phyloP scores from a whole-genome alignment of 495 filamentous ascomycete genomes.

The Platismatia glauca region DNA sequence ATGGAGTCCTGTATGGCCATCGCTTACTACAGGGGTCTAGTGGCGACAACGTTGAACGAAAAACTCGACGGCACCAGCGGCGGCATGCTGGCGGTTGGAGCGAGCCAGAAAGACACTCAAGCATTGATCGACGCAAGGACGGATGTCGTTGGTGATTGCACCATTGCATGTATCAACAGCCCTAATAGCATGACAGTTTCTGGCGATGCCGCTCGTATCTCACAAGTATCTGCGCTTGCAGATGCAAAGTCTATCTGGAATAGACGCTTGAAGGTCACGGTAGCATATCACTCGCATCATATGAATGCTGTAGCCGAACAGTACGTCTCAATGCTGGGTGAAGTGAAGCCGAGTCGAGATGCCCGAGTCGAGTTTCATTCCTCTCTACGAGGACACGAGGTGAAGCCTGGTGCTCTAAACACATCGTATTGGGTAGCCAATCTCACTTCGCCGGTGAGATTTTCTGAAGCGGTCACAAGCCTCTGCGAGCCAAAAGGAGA shows the following conservation, averaged over 20 bases:
- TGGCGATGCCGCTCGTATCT: constrained; percentile 37
- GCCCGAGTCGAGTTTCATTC: neutral
- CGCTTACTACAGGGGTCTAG: constrained; percentile 30
- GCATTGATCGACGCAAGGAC: neutral
- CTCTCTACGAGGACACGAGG: neutral
- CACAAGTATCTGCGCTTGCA: constrained; percentile 30
- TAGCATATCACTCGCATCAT: constrained; percentile 48
- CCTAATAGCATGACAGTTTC: constrained; percentile 32
- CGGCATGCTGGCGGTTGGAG: constrained; percentile 4
- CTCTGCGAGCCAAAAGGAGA: neutral
- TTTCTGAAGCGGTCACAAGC: neutral
- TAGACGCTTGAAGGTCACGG: constrained; percentile 31
- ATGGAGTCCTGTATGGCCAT: constrained; percentile 17
- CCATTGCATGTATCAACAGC: constrained; percentile 7
- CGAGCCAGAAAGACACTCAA: neutral
- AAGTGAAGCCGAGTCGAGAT: neutral
- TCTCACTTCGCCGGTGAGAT: constrained; percentile 1
- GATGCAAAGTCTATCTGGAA: constrained; percentile 37
- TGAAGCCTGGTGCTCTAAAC: neutral
- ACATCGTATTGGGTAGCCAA: constrained; percentile 7
- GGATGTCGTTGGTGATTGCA: constrained; percentile 14
- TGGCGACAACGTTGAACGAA: constrained; percentile 5
- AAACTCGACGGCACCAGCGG: neutral
- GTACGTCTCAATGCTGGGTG: constrained; percentile 24
- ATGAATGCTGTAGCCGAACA: constrained; percentile 36